Evolutionary conservation across 352 stramenopile genomes (phyloP).

Genomic region (Pythium guiyangense): DNA sequence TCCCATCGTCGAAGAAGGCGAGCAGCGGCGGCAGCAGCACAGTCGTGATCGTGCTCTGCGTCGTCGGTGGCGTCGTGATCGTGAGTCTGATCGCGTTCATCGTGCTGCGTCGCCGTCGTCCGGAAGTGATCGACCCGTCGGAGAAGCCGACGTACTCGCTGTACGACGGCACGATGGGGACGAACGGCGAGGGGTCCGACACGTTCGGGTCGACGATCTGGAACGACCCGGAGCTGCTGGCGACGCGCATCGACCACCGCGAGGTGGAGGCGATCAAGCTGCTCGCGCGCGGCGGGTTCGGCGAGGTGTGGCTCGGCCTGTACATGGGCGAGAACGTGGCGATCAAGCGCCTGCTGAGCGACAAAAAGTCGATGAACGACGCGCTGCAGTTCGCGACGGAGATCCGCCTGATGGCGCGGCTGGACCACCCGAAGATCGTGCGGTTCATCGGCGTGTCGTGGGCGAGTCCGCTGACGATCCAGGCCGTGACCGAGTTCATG

Average conservation of each 20-base stretch:
- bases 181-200: too few species aligned
- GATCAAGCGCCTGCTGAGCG: slow-evolving; percentile 7
- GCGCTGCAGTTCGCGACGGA: slow-evolving; percentile 9
- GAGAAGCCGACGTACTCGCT: too few species aligned
- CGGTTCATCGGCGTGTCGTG: slow-evolving; percentile 18
- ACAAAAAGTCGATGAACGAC: slow-evolving; percentile 2
- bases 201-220: too few species aligned
- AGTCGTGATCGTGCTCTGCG: too few species aligned
- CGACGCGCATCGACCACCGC: slow-evolving; percentile 10
- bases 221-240: slow-evolving; percentile 8
- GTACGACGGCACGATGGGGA: too few species aligned
- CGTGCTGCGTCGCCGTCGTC: too few species aligned
- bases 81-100: too few species aligned
- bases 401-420: slow-evolving; percentile 7
- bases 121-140: too few species aligned
- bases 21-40: too few species aligned
- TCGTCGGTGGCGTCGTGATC: too few species aligned
- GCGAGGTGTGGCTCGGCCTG: slow-evolving; percentile 20
- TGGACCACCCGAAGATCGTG: slow-evolving; percentile 16
- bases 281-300: slow-evolving; percentile 17
- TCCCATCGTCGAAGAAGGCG: too few species aligned
- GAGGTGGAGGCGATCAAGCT: slow-evolving; percentile 6
- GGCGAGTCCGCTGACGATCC: slow-evolving; percentile 14
- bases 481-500: slow-evolving; percentile 20
- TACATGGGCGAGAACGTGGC: slow-evolving; percentile 11